Percentiles rank a stretch among this genome's conserved stretches.
Conservation (phyloP, 2,329 filamentous ascomycete genomes). For the Trichoderma sp. region DNA sequence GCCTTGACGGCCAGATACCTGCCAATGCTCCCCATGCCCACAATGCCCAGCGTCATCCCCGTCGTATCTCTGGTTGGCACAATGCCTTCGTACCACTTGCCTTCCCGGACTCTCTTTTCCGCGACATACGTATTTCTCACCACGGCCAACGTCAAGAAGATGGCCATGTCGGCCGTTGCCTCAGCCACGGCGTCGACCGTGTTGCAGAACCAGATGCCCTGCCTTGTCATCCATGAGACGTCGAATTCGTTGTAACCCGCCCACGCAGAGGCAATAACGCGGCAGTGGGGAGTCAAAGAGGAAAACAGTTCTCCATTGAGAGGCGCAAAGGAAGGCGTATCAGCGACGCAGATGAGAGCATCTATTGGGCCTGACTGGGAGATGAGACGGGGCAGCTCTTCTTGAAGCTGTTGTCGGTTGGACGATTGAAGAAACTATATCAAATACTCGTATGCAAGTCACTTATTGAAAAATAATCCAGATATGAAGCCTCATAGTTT, state of each 20-base stretch:
- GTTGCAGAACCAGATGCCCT: slow-evolving; percentile 53
- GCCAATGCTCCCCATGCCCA: slow-evolving; percentile 49
- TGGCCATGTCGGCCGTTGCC: slow-evolving; percentile 49
- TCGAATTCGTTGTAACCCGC: slow-evolving; percentile 49
- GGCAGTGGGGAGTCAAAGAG: slow-evolving; percentile 39
- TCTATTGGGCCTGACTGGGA: slow-evolving; percentile 40
- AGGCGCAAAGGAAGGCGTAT: slow-evolving; percentile 46
- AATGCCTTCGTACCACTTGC: slow-evolving; percentile 36
- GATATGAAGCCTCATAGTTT: rapidly evolving
- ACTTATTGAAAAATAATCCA: neutral
- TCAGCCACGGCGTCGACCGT: slow-evolving; percentile 51
- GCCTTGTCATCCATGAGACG: slow-evolving; percentile 39
- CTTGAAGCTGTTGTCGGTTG: slow-evolving; percentile 36
- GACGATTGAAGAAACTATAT: slow-evolving; percentile 33
- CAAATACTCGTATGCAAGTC: neutral
- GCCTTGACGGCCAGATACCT: slow-evolving; percentile 42
- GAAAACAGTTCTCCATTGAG: slow-evolving; percentile 45
- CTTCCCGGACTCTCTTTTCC: slow-evolving; percentile 36
- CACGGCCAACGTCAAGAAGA: slow-evolving; percentile 34
- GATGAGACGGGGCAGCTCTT: slow-evolving; percentile 36
- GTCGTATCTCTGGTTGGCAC: slow-evolving; percentile 41
- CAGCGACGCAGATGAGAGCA: slow-evolving; percentile 49
- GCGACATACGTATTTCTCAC: slow-evolving; percentile 44
- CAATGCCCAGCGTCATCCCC: slow-evolving; percentile 44
- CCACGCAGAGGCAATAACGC: slow-evolving; percentile 45